Base-by-base conservation (phyloP, 345 rosid genomes). In the Lumnitzera racemosa region DNA sequence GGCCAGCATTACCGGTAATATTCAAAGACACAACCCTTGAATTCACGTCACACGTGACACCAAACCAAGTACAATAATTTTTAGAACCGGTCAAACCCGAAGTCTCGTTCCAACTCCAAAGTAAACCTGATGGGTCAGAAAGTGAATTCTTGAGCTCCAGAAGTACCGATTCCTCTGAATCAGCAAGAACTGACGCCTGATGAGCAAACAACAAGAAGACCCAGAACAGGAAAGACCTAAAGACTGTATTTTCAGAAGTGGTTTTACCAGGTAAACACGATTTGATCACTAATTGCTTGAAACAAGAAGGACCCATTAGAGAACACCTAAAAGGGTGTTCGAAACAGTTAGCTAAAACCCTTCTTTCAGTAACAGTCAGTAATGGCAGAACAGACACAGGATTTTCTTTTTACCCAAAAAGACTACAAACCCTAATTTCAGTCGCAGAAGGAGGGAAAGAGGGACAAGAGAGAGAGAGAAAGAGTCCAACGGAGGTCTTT, bases 1-100 rank as follows among this genome's bases (percentile, higher is more conserved):
- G 53, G 23, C 71, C 73, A 41, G 86, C 86, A 46, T 64, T 58
- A 29, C 96, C 96, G 10, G 82, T 70, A 61, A 91, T 73, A 78
- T 91, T 89, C 61, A 91, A 86, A 43, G 92, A 70, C 71, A 72
- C 74, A 59, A 91, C 95, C 56, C 84, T 79, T 0, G 83, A 81
- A 46, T 56, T 61, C 31, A 72, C 65, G 72, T 83, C 90, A 51
- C 98, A 91, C 6, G 73, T 55, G 16, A 91, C 92, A 13, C 96
- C 95, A 55, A 55, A 51, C 96, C 95, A 91, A 20, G 72, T 67
- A 59, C 96, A 89, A 74, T 79, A 76, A 36, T 36, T 6, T 4
- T 36, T 5, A 36, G 43, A 36, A 47, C 75, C 68, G 53, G 83
- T 67, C 47, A 54, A 73, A 56, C 24, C 64, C 61, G 53, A 13